Evolutionary conservation across 139 green algal species (phyloP), one percentile per base, ranked within the genome.

Genomic region (Dunaliella primolecta): DNA sequence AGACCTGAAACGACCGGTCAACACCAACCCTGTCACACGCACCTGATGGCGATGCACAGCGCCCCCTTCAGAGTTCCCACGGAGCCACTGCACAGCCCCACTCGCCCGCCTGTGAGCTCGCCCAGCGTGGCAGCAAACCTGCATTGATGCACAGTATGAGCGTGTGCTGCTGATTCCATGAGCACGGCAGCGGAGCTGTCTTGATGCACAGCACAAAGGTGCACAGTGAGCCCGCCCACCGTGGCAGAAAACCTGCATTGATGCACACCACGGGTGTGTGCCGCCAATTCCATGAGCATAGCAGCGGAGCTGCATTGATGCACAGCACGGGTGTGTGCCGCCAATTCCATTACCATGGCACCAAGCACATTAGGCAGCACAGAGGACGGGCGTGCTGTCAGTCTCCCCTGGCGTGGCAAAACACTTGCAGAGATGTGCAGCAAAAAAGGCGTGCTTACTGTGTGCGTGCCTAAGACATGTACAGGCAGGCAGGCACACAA

Each of bases 111-210:
- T 3, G 94, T 97, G 46, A 97, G 92, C 91, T 97, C 94, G 0
- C 94, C 94, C 31, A 97, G 87, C 23, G 94, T 97, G 46, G 94
- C 94, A 0, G 92, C 94, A 89, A 97, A 97, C 79, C 89, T 89
- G 85, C 80, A 75, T 70, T 11, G 27, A 29, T 78, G 30, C n/a
- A n/a, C n/a, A n/a, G n/a, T n/a, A n/a, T n/a, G n/a, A n/a, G n/a
- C n/a, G 20, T 29, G 56, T 15, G n/a, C 56, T 72, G n/a, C n/a
- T n/a, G n/a, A n/a, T 20, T 23, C 56, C 56, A 72, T 20, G 20
- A 77, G 2, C 70, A 3, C 30, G 2, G 15, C 70, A 3, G 27
- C 70, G 11, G 11, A n/a, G n/a, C 89, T 88, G 85, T 46, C 71
- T 46, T 11, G 27, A 29, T 78, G 30, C n/a, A n/a, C n/a, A n/a